phyloP scores from a whole-genome alignment of 2,329 filamentous ascomycete species.

The Pestalotiopsis sp. region DNA sequence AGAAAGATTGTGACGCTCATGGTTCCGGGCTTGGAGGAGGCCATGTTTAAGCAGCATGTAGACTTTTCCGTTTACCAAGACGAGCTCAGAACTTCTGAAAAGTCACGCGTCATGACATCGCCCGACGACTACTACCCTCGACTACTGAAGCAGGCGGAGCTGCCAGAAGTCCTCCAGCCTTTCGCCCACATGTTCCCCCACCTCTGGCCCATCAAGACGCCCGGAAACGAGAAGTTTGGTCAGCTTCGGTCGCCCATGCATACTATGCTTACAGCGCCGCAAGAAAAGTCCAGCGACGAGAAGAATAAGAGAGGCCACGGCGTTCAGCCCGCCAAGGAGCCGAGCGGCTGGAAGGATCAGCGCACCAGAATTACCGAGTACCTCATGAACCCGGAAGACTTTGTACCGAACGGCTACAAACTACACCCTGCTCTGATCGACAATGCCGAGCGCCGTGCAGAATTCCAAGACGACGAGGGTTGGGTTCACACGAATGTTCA shows the following conservation, averaged over 20 bases:
- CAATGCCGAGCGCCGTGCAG: slow-evolving; percentile 55
- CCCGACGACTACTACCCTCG: slow-evolving; percentile 64
- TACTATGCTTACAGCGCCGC: slow-evolving; percentile 76
- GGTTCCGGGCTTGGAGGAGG: slow-evolving; percentile 87
- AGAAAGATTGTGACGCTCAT: slow-evolving; percentile 86
- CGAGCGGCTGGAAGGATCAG: slow-evolving; percentile 70
- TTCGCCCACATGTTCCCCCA: slow-evolving; percentile 84
- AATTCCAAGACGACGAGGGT: slow-evolving; percentile 61
- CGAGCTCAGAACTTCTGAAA: slow-evolving; percentile 27
- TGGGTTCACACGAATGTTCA: slow-evolving; percentile 82
- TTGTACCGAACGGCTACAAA: slow-evolving; percentile 81
- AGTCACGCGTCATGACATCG: slow-evolving; percentile 40
- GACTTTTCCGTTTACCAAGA: slow-evolving; percentile 51
- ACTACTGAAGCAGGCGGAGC: slow-evolving; percentile 48
- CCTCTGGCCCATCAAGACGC: slow-evolving; percentile 86
- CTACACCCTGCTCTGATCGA: slow-evolving; percentile 76
- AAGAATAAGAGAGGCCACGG: slow-evolving; percentile 54
- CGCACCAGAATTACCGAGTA: slow-evolving; percentile 83
- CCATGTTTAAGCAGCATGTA: slow-evolving; percentile 75
- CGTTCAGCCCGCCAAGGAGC: slow-evolving; percentile 62
- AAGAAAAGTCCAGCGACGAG: slow-evolving; percentile 70
- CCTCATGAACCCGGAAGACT: slow-evolving; percentile 70
- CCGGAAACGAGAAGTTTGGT: slow-evolving; percentile 79
- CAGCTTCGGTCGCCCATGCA: slow-evolving; percentile 86
- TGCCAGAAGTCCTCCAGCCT: slow-evolving; percentile 60